Evolutionary conservation across 169 alveolate species (phyloP).

Genomic region (Cryptosporidium andersoni): DNA sequence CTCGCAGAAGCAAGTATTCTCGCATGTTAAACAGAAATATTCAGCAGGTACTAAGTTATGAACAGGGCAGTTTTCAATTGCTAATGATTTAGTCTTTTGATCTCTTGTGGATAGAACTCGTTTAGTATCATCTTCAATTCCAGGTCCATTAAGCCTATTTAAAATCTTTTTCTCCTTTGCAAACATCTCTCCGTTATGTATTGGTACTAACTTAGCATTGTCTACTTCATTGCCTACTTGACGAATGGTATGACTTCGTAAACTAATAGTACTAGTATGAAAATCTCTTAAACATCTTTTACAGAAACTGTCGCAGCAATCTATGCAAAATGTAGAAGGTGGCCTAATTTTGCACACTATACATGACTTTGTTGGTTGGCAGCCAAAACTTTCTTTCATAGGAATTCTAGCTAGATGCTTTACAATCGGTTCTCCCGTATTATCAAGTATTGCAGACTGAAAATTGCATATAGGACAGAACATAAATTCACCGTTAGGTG

Average conservation of each 20-base stretch:
- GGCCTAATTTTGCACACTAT: conserved; percentile 37
- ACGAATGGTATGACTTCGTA: conserved; percentile 35
- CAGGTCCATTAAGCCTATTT: conserved; percentile 21
- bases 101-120: background rate
- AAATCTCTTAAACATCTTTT: conserved; percentile 36
- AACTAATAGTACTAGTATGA: conserved; percentile 35
- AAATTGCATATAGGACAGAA: conserved; percentile 56
- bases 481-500: conserved; percentile 63
- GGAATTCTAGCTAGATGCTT: conserved; percentile 6
- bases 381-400: conserved; percentile 36
- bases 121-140: background rate
- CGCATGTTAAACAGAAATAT: conserved; percentile 66
- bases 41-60: conserved; percentile 48
- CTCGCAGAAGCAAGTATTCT: conserved; percentile 61
- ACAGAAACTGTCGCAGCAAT: conserved; percentile 66
- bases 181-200: conserved; percentile 1
- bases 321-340: conserved; percentile 34
- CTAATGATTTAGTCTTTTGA: conserved; percentile 28
- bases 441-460: conserved; percentile 51
- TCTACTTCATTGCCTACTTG: conserved; percentile 17
- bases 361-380: conserved; percentile 24
- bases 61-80: conserved; percentile 56
- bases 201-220: background rate
- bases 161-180: conserved; percentile 59
- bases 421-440: conserved; percentile 51